These are phyloP conservation scores for Solanum chiquidenum DNA, from an alignment of 257 asterid genomes.

Conservation along the genomic window DNA sequence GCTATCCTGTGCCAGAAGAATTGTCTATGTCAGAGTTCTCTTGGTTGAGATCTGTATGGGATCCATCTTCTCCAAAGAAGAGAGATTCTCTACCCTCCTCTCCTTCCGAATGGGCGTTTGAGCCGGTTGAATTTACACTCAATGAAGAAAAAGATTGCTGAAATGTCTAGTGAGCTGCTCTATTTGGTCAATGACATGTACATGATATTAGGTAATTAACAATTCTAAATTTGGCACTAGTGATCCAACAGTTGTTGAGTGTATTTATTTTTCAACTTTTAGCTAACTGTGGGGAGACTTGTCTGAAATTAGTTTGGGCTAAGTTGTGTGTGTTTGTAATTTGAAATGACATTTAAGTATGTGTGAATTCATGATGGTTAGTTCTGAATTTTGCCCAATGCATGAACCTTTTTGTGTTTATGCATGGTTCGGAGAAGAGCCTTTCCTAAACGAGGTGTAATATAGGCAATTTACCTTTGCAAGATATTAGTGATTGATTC, in stretches of 20 bases:
- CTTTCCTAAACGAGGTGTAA: neutral
- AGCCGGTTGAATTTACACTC: conserved; percentile 16
- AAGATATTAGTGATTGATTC: neutral
- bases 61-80: conserved; percentile 24
- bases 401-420: neutral
- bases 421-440: neutral
- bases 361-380: neutral
- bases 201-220: neutral
- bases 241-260: neutral
- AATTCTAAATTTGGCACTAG: neutral
- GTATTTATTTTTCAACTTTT: neutral
- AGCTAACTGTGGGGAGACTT: neutral
- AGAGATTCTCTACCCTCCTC: conserved; percentile 11
- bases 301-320: neutral
- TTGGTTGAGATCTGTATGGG: conserved; percentile 12
- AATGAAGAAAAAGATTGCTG: conserved; percentile 6
- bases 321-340: neutral
- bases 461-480: no score
- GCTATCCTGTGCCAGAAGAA: conserved; percentile 24
- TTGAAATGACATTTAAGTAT: neutral
- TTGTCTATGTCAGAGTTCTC: conserved; percentile 28
- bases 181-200: neutral
- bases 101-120: conserved; percentile 20
- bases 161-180: neutral
- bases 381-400: neutral